These are phyloP conservation scores for Marchantia polymorpha DNA, from an alignment of 225 moss, liverwort and hornwort genomes.

Conservation along the genomic window DNA sequence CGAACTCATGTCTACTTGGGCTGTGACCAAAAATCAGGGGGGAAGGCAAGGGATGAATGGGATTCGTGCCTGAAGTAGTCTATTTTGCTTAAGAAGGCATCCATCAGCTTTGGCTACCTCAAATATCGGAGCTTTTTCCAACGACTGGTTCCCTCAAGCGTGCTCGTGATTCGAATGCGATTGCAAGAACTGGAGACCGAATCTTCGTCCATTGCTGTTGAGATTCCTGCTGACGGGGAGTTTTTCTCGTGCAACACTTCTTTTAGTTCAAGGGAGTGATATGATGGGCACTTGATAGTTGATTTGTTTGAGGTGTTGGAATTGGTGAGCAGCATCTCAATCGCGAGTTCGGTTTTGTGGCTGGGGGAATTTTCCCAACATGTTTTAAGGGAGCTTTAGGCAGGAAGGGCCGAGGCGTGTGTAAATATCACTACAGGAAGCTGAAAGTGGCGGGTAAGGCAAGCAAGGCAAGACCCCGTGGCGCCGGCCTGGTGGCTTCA, in stretches of 20 bases:
- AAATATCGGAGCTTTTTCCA: not conserved
- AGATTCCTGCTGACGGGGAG: not conserved
- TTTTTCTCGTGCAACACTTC: not conserved
- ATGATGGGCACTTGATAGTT: not conserved
- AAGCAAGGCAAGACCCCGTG: not conserved
- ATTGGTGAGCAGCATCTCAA: not conserved
- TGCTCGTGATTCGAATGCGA: conserved; percentile 2
- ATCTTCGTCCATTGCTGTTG: not conserved
- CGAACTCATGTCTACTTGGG: not conserved
- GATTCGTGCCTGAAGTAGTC: not conserved
- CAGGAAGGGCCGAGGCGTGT: not conserved
- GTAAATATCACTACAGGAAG: not conserved
- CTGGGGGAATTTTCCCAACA: not conserved
- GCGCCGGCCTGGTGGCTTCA: not conserved
- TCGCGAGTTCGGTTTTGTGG: not conserved
- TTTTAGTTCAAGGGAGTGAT: not conserved
- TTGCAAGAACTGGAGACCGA: no score
- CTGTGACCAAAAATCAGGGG: not conserved
- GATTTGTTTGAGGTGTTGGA: not conserved
- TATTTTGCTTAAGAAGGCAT: not conserved
- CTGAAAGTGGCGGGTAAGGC: not conserved
- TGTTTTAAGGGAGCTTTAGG: not conserved
- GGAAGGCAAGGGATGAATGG: not conserved
- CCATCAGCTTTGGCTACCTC: no score
- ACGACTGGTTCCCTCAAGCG: not conserved